Evolutionary conservation across 1,284 basidiomycete species (phyloP), one percentile per base, ranked within the genome.

Genomic region (Apiotrichum brassicae): DNA sequence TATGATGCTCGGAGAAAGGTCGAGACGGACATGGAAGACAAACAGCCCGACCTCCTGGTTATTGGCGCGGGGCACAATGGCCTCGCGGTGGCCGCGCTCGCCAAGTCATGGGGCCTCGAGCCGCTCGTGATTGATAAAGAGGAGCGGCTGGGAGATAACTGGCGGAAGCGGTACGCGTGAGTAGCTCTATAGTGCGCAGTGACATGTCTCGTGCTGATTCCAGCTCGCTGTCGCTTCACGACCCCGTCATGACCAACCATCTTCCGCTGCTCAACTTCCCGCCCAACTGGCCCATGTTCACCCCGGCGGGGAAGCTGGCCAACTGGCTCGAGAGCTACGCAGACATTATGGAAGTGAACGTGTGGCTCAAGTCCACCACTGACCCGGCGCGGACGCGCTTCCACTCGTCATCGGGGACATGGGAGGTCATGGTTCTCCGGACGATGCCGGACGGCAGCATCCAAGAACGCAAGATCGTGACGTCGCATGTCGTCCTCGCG

Each of bases 291-390:
- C 69, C 65, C 12, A 52, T 53, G 33, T 67, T 53, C 57, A 65
- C 59, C 7, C 63, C 64, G 6, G 65, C 61, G n/a, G 67, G 67
- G 36, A 71, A 83, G 78, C 75, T 85, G 16, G 83, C 80, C 1
- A 79, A 82, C 59, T 86, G 82, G 80, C 74, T 85, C 6, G 82
- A 85, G 64, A 71, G 70, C 26, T 86, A 84, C 64, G 82, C 81
- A 3, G 76, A 81, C 39, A 65, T 77, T 1, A 73, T 86, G 60
- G 82, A 85, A 57, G 65, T 86, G 34, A 79, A 82, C 64, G 75
- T 82, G 20, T 85, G 84, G 83, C 80, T 79, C 2, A 78, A 79
- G 8, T 75, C 81, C 1, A 76, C 65, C 3, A 73, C 82, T 7
- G 73, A 65, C 37, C 61, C 61, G 2, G 28, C 63, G 2, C 65